phyloP scores from a whole-genome alignment of 2,329 filamentous ascomycete genomes.

The Diaporthe ampelina region DNA sequence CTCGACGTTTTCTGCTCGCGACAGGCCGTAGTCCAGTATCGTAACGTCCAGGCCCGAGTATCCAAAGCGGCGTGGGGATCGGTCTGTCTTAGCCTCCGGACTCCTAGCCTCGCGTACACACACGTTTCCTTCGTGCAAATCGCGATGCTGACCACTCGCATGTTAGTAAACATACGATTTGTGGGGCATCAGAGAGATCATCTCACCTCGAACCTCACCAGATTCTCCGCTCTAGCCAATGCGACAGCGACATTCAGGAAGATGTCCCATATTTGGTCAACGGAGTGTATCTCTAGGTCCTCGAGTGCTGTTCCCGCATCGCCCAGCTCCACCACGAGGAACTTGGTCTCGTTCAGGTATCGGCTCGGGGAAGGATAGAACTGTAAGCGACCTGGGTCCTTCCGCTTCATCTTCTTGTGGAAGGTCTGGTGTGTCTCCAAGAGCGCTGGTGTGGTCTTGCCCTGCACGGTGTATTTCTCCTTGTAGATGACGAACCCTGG shows the following conservation, averaged over 20 bases:
- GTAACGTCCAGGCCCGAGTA: slow-evolving; percentile 74
- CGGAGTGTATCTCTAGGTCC: slow-evolving; percentile 64
- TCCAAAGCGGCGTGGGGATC: slow-evolving; percentile 61
- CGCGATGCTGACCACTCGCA: slow-evolving; percentile 65
- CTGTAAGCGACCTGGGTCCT: slow-evolving; percentile 69
- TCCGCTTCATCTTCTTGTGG: slow-evolving; percentile 66
- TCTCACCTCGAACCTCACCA: slow-evolving; percentile 71
- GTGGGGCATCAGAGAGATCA: neutral
- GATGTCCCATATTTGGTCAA: slow-evolving; percentile 73
- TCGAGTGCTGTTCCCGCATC: slow-evolving; percentile 74
- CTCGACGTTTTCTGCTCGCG: slow-evolving; percentile 65
- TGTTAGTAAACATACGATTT: slow-evolving; percentile 1
- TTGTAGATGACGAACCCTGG: slow-evolving; percentile 77
- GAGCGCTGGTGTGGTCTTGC: slow-evolving; percentile 66
- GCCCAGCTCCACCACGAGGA: slow-evolving; percentile 73
- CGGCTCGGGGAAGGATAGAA: slow-evolving; percentile 74
- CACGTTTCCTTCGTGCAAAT: slow-evolving; percentile 76
- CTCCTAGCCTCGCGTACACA: slow-evolving; percentile 65
- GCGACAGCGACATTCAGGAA: slow-evolving; percentile 73
- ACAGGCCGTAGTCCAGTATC: slow-evolving; percentile 76
- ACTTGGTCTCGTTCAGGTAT: slow-evolving; percentile 70
- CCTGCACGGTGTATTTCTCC: slow-evolving; percentile 71
- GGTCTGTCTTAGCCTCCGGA: slow-evolving; percentile 48
- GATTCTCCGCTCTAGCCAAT: slow-evolving; percentile 70
- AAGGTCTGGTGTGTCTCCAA: slow-evolving; percentile 73